Evolutionary conservation across 768 basidiomycete genomes (phyloP).

Genomic region (Trametes cinnabarina): DNA sequence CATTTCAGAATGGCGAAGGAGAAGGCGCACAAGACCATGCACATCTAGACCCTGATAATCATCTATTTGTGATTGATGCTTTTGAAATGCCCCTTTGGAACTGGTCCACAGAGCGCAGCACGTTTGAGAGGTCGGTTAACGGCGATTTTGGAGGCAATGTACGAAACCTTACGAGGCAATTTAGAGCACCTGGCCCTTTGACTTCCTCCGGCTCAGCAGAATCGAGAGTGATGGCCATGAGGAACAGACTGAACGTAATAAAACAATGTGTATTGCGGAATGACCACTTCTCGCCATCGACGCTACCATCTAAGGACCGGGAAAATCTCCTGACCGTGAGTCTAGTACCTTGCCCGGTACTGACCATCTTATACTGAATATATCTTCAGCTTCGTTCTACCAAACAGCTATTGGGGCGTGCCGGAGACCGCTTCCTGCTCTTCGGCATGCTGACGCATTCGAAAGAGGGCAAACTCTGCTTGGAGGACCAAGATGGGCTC

Average conservation of each 20-base stretch:
- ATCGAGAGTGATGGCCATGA: slow-evolving; percentile 71
- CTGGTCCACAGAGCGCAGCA: slow-evolving; percentile 82
- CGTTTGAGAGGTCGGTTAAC: slow-evolving; percentile 76
- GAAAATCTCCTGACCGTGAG: slow-evolving; percentile 82
- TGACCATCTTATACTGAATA: neutral
- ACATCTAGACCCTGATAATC: slow-evolving; percentile 72
- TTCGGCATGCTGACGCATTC: slow-evolving; percentile 90
- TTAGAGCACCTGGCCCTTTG: slow-evolving; percentile 51
- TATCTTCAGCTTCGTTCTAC: slow-evolving; percentile 79
- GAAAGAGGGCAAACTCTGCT: slow-evolving; percentile 85
- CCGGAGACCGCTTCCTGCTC: slow-evolving; percentile 86
- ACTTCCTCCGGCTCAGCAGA: slow-evolving; percentile 84
- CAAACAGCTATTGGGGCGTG: slow-evolving; percentile 90
- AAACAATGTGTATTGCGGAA: slow-evolving; percentile 92
- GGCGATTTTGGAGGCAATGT: too few species aligned
- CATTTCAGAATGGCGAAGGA: slow-evolving; percentile 62
- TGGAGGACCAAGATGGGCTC: slow-evolving; percentile 91
- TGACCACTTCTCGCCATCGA: slow-evolving; percentile 97
- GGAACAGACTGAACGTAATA: slow-evolving; percentile 87
- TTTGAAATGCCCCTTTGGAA: slow-evolving; percentile 96
- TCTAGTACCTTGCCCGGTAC: neutral
- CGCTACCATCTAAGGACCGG: slow-evolving; percentile 84
- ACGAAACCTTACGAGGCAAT: neutral
- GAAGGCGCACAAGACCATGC: slow-evolving; percentile 51
- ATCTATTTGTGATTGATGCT: slow-evolving; percentile 82